Conservation (phyloP, 1,284 basidiomycete genomes). For the Salmacisia buchloeana region DNA sequence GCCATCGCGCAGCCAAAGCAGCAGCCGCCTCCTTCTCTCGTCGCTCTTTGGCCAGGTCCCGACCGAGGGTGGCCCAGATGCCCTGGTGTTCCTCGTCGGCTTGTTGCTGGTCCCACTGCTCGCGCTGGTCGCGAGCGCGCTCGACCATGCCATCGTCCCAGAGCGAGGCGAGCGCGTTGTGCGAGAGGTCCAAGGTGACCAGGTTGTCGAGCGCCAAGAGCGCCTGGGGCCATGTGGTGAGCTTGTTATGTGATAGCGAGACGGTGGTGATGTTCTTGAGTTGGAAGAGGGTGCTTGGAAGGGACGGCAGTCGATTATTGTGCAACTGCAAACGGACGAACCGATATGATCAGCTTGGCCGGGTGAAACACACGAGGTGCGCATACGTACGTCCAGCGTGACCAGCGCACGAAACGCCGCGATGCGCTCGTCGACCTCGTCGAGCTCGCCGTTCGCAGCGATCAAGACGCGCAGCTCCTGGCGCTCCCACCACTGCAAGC, state of each 20-base stretch:
- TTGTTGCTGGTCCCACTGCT: constrained; percentile 19
- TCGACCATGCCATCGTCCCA: constrained; percentile 25
- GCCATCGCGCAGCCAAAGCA: background rate
- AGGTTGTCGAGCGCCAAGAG: constrained; percentile 35
- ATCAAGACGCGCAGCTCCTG: constrained; percentile 28
- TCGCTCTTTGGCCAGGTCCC: constrained; percentile 16
- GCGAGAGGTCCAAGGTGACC: constrained; percentile 36
- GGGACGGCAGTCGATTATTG: constrained; percentile 28
- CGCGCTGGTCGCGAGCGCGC: constrained; percentile 18
- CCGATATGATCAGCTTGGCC: background rate
- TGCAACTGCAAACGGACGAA: constrained; percentile 16
- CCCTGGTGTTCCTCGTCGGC: constrained; percentile 24
- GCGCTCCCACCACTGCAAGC: constrained; percentile 37
- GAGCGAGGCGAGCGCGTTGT: constrained; percentile 34
- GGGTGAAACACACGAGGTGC: background rate
- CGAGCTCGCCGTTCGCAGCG: constrained; percentile 32
- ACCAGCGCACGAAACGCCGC: constrained; percentile 29
- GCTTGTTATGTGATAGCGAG: constrained; percentile 32
- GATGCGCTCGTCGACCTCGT: constrained; percentile 26
- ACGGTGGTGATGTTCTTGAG: constrained; percentile 33
- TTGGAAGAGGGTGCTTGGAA: constrained; percentile 27
- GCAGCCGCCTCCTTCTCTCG: constrained; percentile 14
- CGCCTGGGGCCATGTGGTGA: constrained; percentile 26
- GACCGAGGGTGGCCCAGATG: constrained; percentile 29
- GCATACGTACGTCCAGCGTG: constrained; percentile 25